Base-by-base conservation (phyloP, 768 basidiomycete genomes). In the Leucocoprinus sp. region DNA sequence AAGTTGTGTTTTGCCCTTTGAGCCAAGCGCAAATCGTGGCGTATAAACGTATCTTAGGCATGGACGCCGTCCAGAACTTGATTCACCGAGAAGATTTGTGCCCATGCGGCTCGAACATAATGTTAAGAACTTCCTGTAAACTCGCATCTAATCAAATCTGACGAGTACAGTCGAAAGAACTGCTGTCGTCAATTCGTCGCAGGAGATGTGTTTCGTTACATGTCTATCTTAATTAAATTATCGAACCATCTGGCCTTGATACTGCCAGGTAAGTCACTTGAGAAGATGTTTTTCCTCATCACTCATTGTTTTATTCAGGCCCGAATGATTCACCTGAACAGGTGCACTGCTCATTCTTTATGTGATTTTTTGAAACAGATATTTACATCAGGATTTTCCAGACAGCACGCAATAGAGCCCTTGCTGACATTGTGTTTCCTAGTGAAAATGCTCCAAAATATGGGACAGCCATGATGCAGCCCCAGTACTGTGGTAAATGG, bases 1-100 rank as follows among this genome's bases (percentile, higher is more conserved):
- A 91, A 56, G 86, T 97, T 11, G 90, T 96, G 4, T 95, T 97
- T 56, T 99, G 95, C 56, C 93, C 92, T 12, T 65, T 98, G 39
- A 86, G 86, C 0, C 48, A 65, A 0, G 70, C 64, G 27, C 93
- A 96, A 62, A 74, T 80, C 22, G 57, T 61, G 12, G 86, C 82
- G 0, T 95, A 96, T 61, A 84, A 78, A 52, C 71, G 73, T 4
- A 69, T 93, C 26, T 64, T 93, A 18, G 62, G 61, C n/a, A 77
- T 74, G 54, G 67, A 71, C 5, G 69, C 76, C 4, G 75, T 96
- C 7, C 79, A 86, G 55, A 80, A 82, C 50, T 65, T 96, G 41
- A 63, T 92, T 17, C 68, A 67, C 14, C 80, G 84, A 55, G 82
- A 90, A 45, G 78, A 86, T 11, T 63, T 60, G 0, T 97, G 93